Percentiles rank a stretch among this genome's conserved stretches.
Evolutionary conservation across 495 filamentous ascomycete genomes (phyloP).

Genomic region (Hypoxylon lienhwacheense): DNA sequence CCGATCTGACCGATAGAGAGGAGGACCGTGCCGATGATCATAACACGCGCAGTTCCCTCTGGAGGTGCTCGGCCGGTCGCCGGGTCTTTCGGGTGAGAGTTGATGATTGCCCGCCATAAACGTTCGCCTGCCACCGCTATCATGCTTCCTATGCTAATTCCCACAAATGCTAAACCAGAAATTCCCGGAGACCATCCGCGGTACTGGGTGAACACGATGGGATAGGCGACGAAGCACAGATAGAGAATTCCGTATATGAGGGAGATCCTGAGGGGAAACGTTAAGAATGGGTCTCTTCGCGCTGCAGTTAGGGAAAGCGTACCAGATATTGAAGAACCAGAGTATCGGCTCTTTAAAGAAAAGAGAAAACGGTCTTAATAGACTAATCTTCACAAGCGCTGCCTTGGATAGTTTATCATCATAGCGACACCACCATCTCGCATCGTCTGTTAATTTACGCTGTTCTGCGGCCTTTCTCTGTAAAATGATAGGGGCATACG

Average conservation of each 20-base stretch:
- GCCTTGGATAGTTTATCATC: conserved; percentile 59
- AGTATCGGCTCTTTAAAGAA: conserved; percentile 81
- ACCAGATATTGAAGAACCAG: conserved; percentile 76
- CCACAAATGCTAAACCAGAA: conserved; percentile 75
- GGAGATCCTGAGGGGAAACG: conserved; percentile 43
- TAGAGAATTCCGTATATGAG: conserved; percentile 73
- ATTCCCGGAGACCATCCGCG: conserved; percentile 76
- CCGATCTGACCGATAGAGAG: conserved; percentile 72
- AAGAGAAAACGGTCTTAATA: conserved; percentile 77
- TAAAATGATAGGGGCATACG: conserved; percentile 75
- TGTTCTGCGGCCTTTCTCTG: conserved; percentile 65
- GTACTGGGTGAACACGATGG: conserved; percentile 72
- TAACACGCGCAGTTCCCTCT: conserved; percentile 72
- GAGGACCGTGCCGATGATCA: conserved; percentile 68
- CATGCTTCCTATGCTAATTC: conserved; percentile 76
- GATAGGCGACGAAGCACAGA: conserved; percentile 82
- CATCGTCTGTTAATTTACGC: conserved; percentile 74
- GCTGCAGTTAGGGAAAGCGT: background rate
- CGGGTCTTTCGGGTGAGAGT: conserved; percentile 67
- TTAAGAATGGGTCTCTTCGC: background rate
- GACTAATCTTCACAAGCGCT: conserved; percentile 63
- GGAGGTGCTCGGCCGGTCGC: conserved; percentile 66
- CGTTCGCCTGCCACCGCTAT: conserved; percentile 69
- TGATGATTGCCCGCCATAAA: conserved; percentile 70
- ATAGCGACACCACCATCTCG: conserved; percentile 75